Percentiles rank a stretch among this genome's conserved stretches.
Evolutionary conservation across 176 grass and related monocot species (phyloP).

Genomic region (Ensete glaucum): DNA sequence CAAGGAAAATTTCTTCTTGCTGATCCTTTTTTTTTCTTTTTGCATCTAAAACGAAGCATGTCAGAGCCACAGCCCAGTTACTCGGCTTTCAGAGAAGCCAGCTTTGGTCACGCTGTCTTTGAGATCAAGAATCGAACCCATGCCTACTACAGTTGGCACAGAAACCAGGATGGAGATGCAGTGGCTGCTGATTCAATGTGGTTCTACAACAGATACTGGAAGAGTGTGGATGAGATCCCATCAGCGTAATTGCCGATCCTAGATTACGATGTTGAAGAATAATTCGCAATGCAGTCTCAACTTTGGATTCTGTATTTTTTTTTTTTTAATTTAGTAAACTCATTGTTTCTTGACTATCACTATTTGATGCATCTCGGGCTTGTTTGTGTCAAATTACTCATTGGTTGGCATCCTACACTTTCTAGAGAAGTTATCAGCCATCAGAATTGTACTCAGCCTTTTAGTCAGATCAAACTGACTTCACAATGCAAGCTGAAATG

Average conservation of each 20-base stretch:
- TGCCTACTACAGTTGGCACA: constrained; percentile 53
- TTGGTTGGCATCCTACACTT: too few species aligned
- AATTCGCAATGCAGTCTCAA: background rate
- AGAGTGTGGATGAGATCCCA: constrained; percentile 26
- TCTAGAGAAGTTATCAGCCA: too few species aligned
- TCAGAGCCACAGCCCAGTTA: constrained; percentile 44
- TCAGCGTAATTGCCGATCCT: too few species aligned
- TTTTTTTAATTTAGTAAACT: too few species aligned
- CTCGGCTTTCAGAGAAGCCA: constrained; percentile 69
- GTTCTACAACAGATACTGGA: constrained; percentile 52
- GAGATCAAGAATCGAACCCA: constrained; percentile 66
- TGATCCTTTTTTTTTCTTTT: too few species aligned
- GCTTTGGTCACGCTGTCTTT: constrained; percentile 62
- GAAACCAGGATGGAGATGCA: constrained; percentile 56
- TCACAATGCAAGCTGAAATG: too few species aligned
- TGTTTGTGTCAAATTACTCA: too few species aligned
- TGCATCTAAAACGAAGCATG: constrained; percentile 30
- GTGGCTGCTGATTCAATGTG: constrained; percentile 46
- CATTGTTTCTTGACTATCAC: too few species aligned
- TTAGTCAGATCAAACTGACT: too few species aligned
- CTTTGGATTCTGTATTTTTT: too few species aligned
- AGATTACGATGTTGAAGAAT: background rate
- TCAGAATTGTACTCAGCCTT: too few species aligned
- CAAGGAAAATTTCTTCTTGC: background rate
- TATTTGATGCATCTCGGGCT: too few species aligned